Evolutionary conservation across 164 flowering plant genomes (phyloP), one percentile per base, ranked within the genome.

Genomic region (Brasenia schreberi): DNA sequence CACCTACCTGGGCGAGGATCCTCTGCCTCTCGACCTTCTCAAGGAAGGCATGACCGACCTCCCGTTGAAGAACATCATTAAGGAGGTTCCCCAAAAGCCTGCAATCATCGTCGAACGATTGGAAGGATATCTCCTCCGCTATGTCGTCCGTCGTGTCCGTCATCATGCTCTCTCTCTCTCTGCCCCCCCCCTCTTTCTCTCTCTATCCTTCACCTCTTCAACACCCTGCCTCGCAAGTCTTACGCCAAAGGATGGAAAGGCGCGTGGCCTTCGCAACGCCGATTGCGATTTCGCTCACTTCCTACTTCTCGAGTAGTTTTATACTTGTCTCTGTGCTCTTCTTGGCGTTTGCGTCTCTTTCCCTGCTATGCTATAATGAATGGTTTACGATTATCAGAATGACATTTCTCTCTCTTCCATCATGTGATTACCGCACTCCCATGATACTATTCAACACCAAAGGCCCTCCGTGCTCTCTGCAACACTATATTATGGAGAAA

Each of bases 141-240:
- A 90, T 88, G 65, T 90, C 97, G 72, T 90, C 97, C 17, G 88
- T 88, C 0, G 88, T 82, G 70, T 90, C 97, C 67, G 94, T 86
- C 91, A 86, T 90, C 11, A 23, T 23, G 27, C 27, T 23, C 27
- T 23, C 27, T 23, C 27, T 23, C 27, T 53, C 17, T 53, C 59
- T 53, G 17, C n/a, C n/a, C 52, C 10, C 10, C 0, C 52, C 10
- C 52, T 44, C 7, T 44, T 6, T 44, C 52, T 44, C 52, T 44
- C 52, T 44, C 10, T 44, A 6, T 44, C 52, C 53, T 5, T 45
- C 5, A 5, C 11, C 14, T 12, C 53, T 45, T 45, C 7, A 45
- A 7, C 14, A 7, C 14, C 53, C 2, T 12, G 53, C 14, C 53
- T 45, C 14, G 11, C 11, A 2, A 5, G 53, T 4, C 14, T 7